Evolutionary conservation across 2,329 filamentous ascomycete species (phyloP).

Genomic region (Calonectria montana): DNA sequence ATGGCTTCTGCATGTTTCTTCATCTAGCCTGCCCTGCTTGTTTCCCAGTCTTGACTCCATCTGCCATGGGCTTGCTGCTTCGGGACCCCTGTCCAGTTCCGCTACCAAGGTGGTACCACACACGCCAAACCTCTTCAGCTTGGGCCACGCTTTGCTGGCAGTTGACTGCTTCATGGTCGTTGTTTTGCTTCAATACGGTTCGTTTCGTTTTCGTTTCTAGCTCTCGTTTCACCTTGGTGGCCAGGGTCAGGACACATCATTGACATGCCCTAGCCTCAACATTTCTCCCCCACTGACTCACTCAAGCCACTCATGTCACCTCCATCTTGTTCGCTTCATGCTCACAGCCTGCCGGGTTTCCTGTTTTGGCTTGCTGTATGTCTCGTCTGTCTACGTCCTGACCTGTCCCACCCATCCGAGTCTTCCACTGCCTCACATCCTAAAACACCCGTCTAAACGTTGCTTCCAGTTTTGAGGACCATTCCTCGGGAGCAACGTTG

Average conservation of each 20-base stretch:
- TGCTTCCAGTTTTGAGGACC: background rate
- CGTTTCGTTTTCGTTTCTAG: constrained; percentile 24
- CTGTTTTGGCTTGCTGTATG: constrained; percentile 3
- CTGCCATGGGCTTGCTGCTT: background rate
- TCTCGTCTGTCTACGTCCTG: background rate
- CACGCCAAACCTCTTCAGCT: background rate
- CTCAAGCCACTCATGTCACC: constrained; percentile 18
- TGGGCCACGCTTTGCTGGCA: constrained; percentile 5
- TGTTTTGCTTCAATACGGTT: constrained; percentile 1
- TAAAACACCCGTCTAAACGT: background rate
- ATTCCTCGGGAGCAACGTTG: background rate
- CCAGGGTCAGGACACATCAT: constrained; percentile 9
- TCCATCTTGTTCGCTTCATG: constrained; percentile 13
- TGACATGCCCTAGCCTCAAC: constrained; percentile 9
- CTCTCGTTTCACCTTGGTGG: constrained; percentile 19
- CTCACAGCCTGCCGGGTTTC: background rate
- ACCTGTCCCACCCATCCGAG: constrained; percentile 8
- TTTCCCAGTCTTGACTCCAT: constrained; percentile 6
- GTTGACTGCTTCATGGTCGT: background rate
- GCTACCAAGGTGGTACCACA: background rate
- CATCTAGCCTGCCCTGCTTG: background rate
- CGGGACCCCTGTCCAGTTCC: background rate
- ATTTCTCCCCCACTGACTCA: constrained; percentile 7
- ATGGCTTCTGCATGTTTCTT: constrained; percentile 24
- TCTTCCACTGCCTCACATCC: background rate